Evolutionary conservation across 176 grass and related monocot species (phyloP), one percentile per base, ranked within the genome.

Genomic region (Cymbopogon citratus): DNA sequence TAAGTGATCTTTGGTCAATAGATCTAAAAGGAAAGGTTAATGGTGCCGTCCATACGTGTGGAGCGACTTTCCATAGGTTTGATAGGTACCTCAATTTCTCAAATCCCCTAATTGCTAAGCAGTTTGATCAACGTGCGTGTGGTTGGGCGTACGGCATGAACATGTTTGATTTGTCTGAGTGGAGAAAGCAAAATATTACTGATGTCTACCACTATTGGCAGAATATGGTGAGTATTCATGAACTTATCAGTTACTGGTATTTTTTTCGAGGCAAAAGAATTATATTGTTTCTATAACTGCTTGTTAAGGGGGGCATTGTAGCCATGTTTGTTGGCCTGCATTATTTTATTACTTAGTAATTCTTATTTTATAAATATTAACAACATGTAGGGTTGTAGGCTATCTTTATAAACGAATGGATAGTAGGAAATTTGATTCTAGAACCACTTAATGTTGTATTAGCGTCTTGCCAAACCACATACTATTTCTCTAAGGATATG

Each of bases 111-210:
- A 91, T 97, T 59, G 59, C 89, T 73, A 83, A 90, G 63, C 90
- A 88, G 46, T 97, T 97, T 71, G 61, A 93, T 71, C 91, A 71
- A 0, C 84, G 13, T 87, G 91, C 94, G 19, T 97, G 94, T 79
- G 94, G 91, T n/a, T 97, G 94, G 94, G 89, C 91, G 29, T 97
- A 88, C 38, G 94, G 94, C 49, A 91, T 97, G 94, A 97, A 97
- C 81, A 87, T 97, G 41, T 97, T 97, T 73, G 91, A 97, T 85
- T 88, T 97, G 72, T 71, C 57, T 81, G 94, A 94, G 66, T 91
- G 94, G 91, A 97, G 89, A 85, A 97, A 80, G 79, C 94, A 91
- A 24, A 94, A 97, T 44, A 89, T 97, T 12, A 97, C 91, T 4
- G 74, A 83, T 31, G 72, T 91, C 38, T 97, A 97, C 82, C 91